Conservation (phyloP, 2,329 filamentous ascomycete species). For the Aureobasidium mangrovei region DNA sequence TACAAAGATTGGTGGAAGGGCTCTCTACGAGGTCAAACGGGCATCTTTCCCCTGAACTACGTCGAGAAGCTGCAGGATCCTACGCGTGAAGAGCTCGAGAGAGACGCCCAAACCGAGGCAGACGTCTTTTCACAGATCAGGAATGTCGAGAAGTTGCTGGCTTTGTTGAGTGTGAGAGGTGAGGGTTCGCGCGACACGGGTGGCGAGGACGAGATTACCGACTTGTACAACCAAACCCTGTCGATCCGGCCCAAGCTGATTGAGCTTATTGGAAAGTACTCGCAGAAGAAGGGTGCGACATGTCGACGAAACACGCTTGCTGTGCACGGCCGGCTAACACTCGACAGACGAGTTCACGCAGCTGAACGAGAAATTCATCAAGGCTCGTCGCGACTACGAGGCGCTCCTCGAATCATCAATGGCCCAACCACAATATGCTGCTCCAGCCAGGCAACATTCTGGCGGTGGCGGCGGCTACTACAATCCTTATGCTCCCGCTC, state of each 20-base stretch:
- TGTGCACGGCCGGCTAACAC: conserved; percentile 25
- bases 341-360: conserved; percentile 87
- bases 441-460: conserved; percentile 11
- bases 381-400: conserved; percentile 93
- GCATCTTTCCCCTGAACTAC: conserved; percentile 97
- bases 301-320: neutral
- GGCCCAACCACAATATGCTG: conserved; percentile 57
- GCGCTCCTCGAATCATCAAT: conserved; percentile 92
- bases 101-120: conserved; percentile 90
- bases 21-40: conserved; percentile 84
- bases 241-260: conserved; percentile 95
- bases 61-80: conserved; percentile 96
- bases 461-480: conserved; percentile 2
- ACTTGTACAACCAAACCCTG: conserved; percentile 80
- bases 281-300: conserved; percentile 83
- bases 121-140: conserved; percentile 70
- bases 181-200: conserved; percentile 62
- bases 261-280: conserved; percentile 97
- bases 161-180: conserved; percentile 75
- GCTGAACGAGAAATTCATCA: conserved; percentile 98
- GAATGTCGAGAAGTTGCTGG: conserved; percentile 74
- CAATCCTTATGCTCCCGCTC: conserved; percentile 44
- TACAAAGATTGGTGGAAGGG: conserved; percentile 99
- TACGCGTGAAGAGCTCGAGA: conserved; percentile 85
- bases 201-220: conserved; percentile 85